phyloP scores from a whole-genome alignment of 2,329 filamentous ascomycete genomes.

The Lecanoromycetidae sp. region DNA sequence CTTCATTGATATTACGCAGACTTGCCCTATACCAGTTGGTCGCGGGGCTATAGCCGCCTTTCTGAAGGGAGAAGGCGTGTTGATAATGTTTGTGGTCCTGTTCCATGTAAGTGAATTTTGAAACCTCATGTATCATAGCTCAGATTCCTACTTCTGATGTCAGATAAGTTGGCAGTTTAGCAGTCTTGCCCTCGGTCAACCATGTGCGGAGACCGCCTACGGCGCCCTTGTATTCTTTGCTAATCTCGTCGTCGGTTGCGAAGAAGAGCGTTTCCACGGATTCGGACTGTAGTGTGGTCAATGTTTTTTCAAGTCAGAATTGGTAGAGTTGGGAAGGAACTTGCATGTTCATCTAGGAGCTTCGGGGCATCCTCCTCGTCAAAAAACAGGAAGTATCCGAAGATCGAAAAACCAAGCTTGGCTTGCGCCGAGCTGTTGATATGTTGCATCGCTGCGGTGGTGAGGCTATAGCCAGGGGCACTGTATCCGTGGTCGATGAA shows the following conservation, averaged over 20 bases:
- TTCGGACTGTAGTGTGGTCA: not conserved
- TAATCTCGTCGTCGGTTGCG: not conserved
- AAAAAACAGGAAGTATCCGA: slow-evolving; percentile 13
- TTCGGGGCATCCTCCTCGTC: slow-evolving; percentile 3
- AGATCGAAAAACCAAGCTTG: slow-evolving; percentile 5
- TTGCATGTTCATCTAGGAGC: slow-evolving; percentile 8
- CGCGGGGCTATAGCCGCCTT: slow-evolving; percentile 2
- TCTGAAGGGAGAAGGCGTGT: slow-evolving; percentile 1
- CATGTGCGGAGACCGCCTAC: not conserved
- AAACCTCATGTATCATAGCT: too few relatives aligned
- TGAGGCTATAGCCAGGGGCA: slow-evolving; percentile 12
- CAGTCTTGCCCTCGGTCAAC: not conserved
- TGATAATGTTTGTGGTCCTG: too few relatives aligned
- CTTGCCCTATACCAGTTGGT: slow-evolving; percentile 12
- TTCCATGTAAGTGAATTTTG: too few relatives aligned
- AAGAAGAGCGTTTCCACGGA: not conserved
- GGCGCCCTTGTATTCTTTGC: not conserved
- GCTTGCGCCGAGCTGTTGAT: slow-evolving; percentile 2
- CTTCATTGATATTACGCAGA: slow-evolving; percentile 3
- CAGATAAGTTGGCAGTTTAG: not conserved
- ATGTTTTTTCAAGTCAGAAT: too few relatives aligned
- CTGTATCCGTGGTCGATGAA: slow-evolving; percentile 34
- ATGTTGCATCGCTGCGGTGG: slow-evolving; percentile 1
- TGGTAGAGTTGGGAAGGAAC: not conserved
- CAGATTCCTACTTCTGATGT: not conserved